phyloP scores from a whole-genome alignment of 495 filamentous ascomycete genomes.

The Sphaerosporella brunnea region DNA sequence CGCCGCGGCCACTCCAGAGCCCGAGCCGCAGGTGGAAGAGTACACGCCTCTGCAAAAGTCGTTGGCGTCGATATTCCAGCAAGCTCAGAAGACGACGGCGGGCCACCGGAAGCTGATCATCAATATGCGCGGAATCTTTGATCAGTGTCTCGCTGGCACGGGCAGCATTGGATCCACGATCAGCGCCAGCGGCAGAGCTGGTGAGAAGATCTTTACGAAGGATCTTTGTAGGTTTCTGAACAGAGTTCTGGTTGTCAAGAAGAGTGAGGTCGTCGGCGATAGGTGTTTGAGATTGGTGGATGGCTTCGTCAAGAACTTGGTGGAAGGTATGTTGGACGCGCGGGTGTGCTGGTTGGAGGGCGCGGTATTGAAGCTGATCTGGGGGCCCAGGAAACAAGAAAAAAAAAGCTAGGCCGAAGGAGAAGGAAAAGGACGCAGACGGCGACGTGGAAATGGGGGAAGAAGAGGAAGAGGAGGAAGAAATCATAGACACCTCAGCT shows the following conservation, averaged over 20 bases:
- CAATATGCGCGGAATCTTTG: constrained; percentile 70
- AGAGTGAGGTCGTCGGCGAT: constrained; percentile 79
- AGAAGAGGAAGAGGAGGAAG: constrained; percentile 32
- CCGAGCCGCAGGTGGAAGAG: constrained; percentile 4
- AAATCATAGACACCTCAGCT: constrained; percentile 62
- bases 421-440: constrained; percentile 9
- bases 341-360: neutral
- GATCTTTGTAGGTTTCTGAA: constrained; percentile 71
- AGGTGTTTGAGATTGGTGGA: constrained; percentile 68
- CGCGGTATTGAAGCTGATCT: neutral
- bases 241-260: constrained; percentile 70
- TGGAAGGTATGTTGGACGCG: constrained; percentile 46
- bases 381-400: constrained; percentile 5
- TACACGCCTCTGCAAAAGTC: constrained; percentile 17
- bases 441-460: constrained; percentile 10
- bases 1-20: constrained; percentile 10
- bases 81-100: constrained; percentile 74
- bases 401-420: constrained; percentile 9
- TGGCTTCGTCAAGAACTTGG: constrained; percentile 61
- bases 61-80: constrained; percentile 45
- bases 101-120: constrained; percentile 78
- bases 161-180: constrained; percentile 22
- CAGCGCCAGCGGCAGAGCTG: constrained; percentile 29
- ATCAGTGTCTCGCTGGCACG: constrained; percentile 64
- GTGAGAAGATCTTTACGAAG: constrained; percentile 69